Base-by-base conservation (phyloP, 768 basidiomycete species). In the Gymnopilus junonius region DNA sequence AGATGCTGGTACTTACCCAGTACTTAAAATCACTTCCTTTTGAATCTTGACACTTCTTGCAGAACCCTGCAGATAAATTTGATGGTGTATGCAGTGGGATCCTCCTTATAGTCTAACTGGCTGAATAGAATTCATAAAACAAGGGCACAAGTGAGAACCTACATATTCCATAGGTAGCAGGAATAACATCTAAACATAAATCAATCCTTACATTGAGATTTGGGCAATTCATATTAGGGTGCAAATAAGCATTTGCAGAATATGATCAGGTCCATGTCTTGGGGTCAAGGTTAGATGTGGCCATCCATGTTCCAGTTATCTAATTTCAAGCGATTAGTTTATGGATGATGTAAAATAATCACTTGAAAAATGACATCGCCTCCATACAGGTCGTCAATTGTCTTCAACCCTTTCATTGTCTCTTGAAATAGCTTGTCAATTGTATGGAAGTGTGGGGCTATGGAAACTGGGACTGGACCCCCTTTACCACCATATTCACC, bases 251-350 rank as follows among this genome's bases (percentile, higher is more conserved):
- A 4, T 85, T 80, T 63, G 84, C 82, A 17, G 87, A 76, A 73
- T 89, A 89, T 4, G 85, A 87, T 55, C 88, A 84, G 17, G 84
- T 87, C 79, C 85, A 85, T 71, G 87, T 88, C 17, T 60, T 55
- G 6, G 63, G 65, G 46, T 69, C 65, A 15, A 66, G 23, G 14
- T 62, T 66, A 21, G 59, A 31, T 14, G 58, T 50, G 2, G 61
- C 61, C 21, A 70, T 66, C 63, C 67, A 70, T 3, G 58, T 61
- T 8, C 69, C 69, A 14, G 60, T 63, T 17, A 73, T 68, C 76
- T 37, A 40, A 54, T 6, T n/a, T 32, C 15, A 34, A 12, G 20
- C 10, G 12, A 25, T 39, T 27, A 1, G 14, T 39, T 17, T 40
- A 55, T 15, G 23, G 6, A 2, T 25, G 11, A 25, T 29, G 23